Percentiles rank a stretch among this genome's conserved stretches.
Conservation (phyloP, 78 protist genomes). For the Mastigamoeba balamuthi region DNA sequence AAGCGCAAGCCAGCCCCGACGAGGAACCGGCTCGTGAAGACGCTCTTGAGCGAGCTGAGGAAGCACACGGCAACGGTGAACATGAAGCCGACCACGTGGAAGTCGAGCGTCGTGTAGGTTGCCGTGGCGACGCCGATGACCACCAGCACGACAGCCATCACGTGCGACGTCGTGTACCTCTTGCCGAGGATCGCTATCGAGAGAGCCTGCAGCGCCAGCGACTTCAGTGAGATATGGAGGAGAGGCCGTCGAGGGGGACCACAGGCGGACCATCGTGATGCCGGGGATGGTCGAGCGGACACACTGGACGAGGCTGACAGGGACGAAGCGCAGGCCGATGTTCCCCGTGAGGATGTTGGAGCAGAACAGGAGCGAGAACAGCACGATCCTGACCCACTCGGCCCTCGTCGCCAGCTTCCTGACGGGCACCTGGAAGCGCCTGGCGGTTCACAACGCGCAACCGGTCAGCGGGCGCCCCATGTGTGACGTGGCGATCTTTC, state of each 20-base stretch:
- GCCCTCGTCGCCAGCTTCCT: neutral
- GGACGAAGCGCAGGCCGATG: neutral
- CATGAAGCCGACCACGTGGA: neutral
- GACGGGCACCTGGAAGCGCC: neutral
- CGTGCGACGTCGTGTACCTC: neutral
- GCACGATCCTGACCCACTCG: neutral
- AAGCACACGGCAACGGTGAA: neutral
- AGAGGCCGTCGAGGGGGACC: too few relatives aligned
- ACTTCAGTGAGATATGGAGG: neutral
- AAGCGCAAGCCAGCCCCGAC: neutral
- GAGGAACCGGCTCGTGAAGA: neutral
- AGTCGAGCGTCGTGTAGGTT: neutral
- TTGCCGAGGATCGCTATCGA: neutral
- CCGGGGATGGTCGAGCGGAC: conserved; percentile 1
- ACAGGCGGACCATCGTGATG: neutral
- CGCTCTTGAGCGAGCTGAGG: neutral
- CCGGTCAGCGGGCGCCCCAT: too few relatives aligned
- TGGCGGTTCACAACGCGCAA: too few relatives aligned
- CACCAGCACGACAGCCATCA: neutral
- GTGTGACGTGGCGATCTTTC: too few relatives aligned
- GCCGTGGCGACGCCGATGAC: neutral
- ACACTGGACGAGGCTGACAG: conserved; percentile 3
- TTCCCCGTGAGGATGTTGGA: neutral
- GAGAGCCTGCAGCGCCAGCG: neutral
- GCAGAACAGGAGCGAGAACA: neutral